Evolutionary conservation across 2,329 filamentous ascomycete species (phyloP).

Genomic region (Colletotrichum filicis): DNA sequence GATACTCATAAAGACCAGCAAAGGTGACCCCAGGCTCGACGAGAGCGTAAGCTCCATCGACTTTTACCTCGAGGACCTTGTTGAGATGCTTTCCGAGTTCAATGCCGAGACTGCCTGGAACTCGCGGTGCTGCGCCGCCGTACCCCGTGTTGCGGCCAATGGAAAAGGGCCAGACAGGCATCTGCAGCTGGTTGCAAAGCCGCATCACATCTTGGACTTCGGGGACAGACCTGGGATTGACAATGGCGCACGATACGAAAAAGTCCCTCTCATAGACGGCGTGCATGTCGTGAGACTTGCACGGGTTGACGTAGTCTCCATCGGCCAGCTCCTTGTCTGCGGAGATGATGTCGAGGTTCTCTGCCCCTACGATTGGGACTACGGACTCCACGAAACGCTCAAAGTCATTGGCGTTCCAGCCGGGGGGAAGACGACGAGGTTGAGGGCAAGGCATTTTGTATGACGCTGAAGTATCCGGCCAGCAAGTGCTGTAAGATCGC

Average conservation of each 20-base stretch:
- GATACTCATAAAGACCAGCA: constrained; percentile 45
- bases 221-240: constrained; percentile 44
- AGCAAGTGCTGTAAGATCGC: no score
- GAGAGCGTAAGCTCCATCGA: constrained; percentile 48
- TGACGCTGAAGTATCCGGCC: no score
- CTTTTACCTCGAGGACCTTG: constrained; percentile 49
- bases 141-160: constrained; percentile 53
- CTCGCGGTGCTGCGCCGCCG: constrained; percentile 53
- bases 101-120: constrained; percentile 52
- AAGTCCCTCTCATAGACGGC: constrained; percentile 52
- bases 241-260: constrained; percentile 52
- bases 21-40: constrained; percentile 55
- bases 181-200: constrained; percentile 45
- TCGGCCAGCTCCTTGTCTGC: constrained; percentile 18
- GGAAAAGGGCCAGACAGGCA: constrained; percentile 49
- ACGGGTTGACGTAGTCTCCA: constrained; percentile 26
- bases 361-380: constrained; percentile 34
- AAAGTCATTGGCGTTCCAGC: constrained; percentile 31
- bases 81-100: constrained; percentile 54
- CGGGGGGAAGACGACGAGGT: constrained; percentile 14
- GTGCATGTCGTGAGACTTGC: constrained; percentile 47
- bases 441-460: no score
- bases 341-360: constrained; percentile 37
- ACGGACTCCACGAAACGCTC: constrained; percentile 34
- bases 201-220: constrained; percentile 57